A percentile compares a stretch with the other conserved stretches of the same genome.
Conservation (phyloP, 2,329 filamentous ascomycete species). For the Aspergillus sp. region DNA sequence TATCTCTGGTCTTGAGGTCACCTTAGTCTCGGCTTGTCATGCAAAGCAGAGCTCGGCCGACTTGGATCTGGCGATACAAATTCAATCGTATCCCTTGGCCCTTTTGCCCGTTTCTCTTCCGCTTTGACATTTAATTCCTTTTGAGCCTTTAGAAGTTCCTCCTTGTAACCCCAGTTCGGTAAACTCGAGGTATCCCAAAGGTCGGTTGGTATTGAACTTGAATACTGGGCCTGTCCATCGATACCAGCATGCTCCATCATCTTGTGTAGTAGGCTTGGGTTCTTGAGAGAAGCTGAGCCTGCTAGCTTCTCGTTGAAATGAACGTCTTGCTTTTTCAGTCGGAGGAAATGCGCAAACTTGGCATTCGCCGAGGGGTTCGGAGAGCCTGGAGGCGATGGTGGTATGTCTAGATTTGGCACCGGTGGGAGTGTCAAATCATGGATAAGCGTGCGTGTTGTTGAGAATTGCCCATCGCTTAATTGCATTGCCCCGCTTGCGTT, state of each 20-base stretch:
- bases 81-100: conserved; percentile 43
- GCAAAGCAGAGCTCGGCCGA: conserved; percentile 9
- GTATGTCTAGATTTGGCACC: conserved; percentile 50
- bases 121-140: conserved; percentile 40
- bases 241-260: conserved; percentile 64
- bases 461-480: conserved; percentile 38
- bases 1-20: conserved; percentile 13
- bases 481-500: conserved; percentile 25
- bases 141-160: conserved; percentile 50
- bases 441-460: conserved; percentile 53
- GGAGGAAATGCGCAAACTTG: conserved; percentile 65
- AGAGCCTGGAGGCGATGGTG: conserved; percentile 52
- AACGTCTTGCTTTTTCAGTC: conserved; percentile 64
- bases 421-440: conserved; percentile 61
- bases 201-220: conserved; percentile 51
- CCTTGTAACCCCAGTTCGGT: conserved; percentile 52
- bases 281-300: conserved; percentile 60
- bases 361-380: conserved; percentile 52
- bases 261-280: conserved; percentile 61
- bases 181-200: conserved; percentile 47
- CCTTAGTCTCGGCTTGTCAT: conserved; percentile 7
- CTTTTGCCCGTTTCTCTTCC: conserved; percentile 40
- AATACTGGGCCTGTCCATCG: conserved; percentile 57
- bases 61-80: conserved; percentile 40
- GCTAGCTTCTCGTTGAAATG: conserved; percentile 68